Evolutionary conservation across 2,329 filamentous ascomycete genomes (phyloP), one percentile per base, ranked within the genome.

Genomic region (Coniosporium tulheliwenetii): DNA sequence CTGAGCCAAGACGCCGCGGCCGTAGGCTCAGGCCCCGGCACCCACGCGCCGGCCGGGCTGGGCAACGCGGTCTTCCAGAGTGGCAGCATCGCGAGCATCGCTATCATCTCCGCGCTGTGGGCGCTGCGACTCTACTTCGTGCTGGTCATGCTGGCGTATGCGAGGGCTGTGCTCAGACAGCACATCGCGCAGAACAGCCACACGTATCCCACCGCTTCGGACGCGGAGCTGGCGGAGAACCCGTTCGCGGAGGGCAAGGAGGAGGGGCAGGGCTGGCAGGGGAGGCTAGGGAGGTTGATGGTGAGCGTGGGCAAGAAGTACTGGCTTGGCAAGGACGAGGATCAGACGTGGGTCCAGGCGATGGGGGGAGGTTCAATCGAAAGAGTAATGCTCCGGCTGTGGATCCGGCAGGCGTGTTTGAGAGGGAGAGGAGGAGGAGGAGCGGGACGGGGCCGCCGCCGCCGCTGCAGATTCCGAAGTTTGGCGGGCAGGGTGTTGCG

Each of bases 81-180:
- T 36, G 77, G 80, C 52, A 77, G 71, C 55, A 70, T 82, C 51
- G 79, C 84, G 45, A 89, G 82, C 61, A 81, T 95, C 58, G 66
- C 79, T 9, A 69, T 93, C 41, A 83, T 94, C 45, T 71, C 73
- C 30, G 61, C 71, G 2, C 72, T 94, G 47, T 93, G 81, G 62
- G 66, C 80, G 10, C 67, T 93, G 34, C 73, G 87, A 29, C 59
- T 86, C 29, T 95, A 95, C 64, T 87, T 93, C 51, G 76, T 82
- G 49, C 66, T 94, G 32, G 72, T 95, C 41, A 77, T 93, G 57
- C 77, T 93, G 62, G 77, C 84, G 5, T 91, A 83, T 58, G 85
- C 87, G 3, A 75, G 85, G 46, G 75, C 79, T 54, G 79, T 84
- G 10, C 63, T 95, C 39, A 73, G 82, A 44, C 77, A 79, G 49